Evolutionary conservation across 192 early-diverging fungal genomes (phyloP), one percentile per base, ranked within the genome.

Genomic region (Backusella circina): DNA sequence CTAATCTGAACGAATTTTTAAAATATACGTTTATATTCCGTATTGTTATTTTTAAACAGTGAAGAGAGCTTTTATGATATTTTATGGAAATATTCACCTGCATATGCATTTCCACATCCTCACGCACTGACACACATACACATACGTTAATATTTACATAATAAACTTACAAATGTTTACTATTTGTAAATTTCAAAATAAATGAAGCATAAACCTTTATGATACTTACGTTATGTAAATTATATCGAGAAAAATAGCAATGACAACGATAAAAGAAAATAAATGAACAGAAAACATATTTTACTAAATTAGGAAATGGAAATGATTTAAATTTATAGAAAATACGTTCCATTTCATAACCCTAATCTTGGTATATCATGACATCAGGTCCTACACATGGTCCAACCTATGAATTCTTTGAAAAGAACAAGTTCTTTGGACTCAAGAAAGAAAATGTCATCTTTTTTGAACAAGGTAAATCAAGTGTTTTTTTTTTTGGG

Each of bases 301-400:
- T 54, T 54, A 10, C 54, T 61, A 28, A 28, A 61, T 61, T 61
- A 61, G 23, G 54, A 61, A 28, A 28, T 61, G 18, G 0, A 61
- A 13, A 61, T 9, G 8, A 28, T 28, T 28, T 41, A n/a, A n/a
- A n/a, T n/a, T n/a, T n/a, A n/a, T n/a, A n/a, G n/a, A n/a, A n/a
- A n/a, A n/a, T n/a, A n/a, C n/a, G n/a, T n/a, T n/a, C n/a, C n/a
- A n/a, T n/a, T n/a, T n/a, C n/a, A n/a, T n/a, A n/a, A n/a, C n/a
- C n/a, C n/a, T n/a, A n/a, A n/a, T n/a, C 97, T 8, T 99, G 97
- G 97, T 97, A 97, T 81, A 90, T 99, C 79, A 99, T 99, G 98
- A 97, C 96, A 54, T 96, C 95, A 36, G 97, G 94, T 16, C 98
- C 98, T 15, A 99, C 98, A 21, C 87, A 91, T 64, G 83, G 72